Evolutionary conservation across 805 yeast genomes (phyloP), one percentile per base, ranked within the genome.

Genomic region (Wickerhamomyces sydowiorum): DNA sequence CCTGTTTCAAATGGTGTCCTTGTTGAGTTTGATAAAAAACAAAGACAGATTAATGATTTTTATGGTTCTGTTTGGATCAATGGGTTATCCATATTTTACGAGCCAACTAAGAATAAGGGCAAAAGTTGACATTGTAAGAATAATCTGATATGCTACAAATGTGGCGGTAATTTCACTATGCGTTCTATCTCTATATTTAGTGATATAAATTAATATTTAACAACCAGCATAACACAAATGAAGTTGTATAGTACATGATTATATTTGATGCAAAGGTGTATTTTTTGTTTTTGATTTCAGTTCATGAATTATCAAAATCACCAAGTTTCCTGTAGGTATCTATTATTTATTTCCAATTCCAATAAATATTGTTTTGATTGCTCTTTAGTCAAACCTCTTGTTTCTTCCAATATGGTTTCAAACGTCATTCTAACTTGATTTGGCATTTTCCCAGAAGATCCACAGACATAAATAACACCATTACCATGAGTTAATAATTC

Each of bases 361-460:
- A 74, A 49, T 32, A 86, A 57, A 53, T 67, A 76, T n/a, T 62
- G 52, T 17, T 71, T 74, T 0, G 87, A 80, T 19, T 61, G 65
- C 5, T 68, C 69, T 4, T 69, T 69, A 8, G 61, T 57, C 31
- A 72, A 51, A 17, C 61, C 61, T 1, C 67, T 71, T 45, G 65
- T 60, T 49, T 76, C 77, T 43, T 66, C 64, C 12, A 86, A 54
- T 13, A 86, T 76, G 14, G 76, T 82, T 29, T 75, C 77, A 22
- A 93, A 59, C 0, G 97, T 91, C n/a, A 85, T 62, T 43, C 96
- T 68, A 1, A 91, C 93, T 62, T 82, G 89, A 19, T 76, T 71
- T 1, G 99, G 99, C 99, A 93, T 93, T 48, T 77, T 77, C 0
- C 99, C 98, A 21, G 95, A 80, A 14, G 96, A 81, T 0, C 99